Evolutionary conservation across 2,329 filamentous ascomycete species (phyloP).

Genomic region (Teratosphaeria zuluensis): DNA sequence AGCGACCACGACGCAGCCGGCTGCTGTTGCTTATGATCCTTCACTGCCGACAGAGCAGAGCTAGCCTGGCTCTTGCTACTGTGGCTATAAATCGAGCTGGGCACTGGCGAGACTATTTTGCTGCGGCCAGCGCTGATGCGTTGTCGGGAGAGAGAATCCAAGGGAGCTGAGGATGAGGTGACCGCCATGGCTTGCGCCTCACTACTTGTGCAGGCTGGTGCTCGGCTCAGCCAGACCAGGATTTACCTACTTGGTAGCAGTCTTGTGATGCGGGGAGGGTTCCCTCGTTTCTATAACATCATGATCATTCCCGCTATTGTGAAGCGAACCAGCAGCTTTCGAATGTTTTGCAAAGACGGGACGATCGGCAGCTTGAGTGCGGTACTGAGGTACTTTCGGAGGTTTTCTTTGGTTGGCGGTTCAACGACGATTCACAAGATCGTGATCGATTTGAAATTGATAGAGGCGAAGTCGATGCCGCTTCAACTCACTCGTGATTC

Average conservation of each 20-base stretch:
- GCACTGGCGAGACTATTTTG: constrained; percentile 2
- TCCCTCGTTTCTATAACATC: neutral
- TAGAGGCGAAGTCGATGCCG: neutral
- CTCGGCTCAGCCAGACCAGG: neutral
- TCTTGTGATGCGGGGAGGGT: neutral
- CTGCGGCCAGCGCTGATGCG: constrained; percentile 13
- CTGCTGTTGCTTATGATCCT: neutral
- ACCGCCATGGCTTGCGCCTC: neutral
- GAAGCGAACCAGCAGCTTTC: neutral
- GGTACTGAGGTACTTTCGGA: neutral
- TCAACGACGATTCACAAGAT: neutral
- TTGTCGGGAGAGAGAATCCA: neutral
- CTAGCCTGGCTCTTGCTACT: constrained; percentile 3
- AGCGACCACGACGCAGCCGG: neutral
- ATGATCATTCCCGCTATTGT: neutral
- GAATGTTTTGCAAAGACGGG: neutral
- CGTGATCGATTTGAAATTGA: neutral
- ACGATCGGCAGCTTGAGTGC: neutral
- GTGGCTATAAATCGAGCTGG: neutral
- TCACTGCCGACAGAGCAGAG: constrained; percentile 1
- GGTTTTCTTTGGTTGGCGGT: neutral
- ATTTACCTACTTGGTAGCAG: neutral
- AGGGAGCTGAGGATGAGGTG: neutral
- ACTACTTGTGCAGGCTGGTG: neutral
- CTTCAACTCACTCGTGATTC: neutral